phyloP scores from a whole-genome alignment of 768 basidiomycete species.

The Amanita muscaria region DNA sequence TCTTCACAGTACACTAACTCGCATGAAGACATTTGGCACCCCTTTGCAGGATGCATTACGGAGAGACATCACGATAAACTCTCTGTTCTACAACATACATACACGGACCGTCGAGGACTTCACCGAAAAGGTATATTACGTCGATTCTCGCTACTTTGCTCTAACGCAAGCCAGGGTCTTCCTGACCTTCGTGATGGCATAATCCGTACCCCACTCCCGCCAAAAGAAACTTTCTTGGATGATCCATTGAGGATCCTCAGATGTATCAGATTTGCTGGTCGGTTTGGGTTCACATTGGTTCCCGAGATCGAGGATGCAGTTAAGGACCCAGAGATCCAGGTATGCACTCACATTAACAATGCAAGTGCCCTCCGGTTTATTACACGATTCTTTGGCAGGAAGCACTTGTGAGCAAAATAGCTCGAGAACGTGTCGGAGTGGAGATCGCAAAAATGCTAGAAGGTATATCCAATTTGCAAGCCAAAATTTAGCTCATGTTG shows the following conservation, averaged over 20 bases:
- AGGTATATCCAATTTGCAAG: conserved; percentile 33
- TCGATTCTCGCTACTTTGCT: conserved; percentile 10
- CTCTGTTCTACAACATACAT: conserved; percentile 94
- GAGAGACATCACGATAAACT: conserved; percentile 91
- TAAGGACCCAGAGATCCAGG: conserved; percentile 55
- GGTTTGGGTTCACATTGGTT: conserved; percentile 78
- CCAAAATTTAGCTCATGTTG: conserved; percentile 1
- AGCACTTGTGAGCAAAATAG: conserved; percentile 71
- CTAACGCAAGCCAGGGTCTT: conserved; percentile 49
- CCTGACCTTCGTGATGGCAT: conserved; percentile 71
- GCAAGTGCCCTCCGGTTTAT: too few relatives aligned
- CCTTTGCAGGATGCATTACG: conserved; percentile 85
- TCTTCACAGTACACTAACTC: not conserved
- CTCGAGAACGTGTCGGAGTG: conserved; percentile 84
- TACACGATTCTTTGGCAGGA: conserved; percentile 30
- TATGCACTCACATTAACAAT: conserved; percentile 23
- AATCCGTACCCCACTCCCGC: conserved; percentile 84
- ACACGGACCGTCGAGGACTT: conserved; percentile 78
- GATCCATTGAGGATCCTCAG: conserved; percentile 92
- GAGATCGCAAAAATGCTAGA: conserved; percentile 93
- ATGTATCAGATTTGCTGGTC: conserved; percentile 84
- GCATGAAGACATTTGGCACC: conserved; percentile 74
- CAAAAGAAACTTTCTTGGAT: conserved; percentile 82
- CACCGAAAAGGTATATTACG: conserved; percentile 54
- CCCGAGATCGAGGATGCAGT: conserved; percentile 57